Conservation (phyloP, 2,329 filamentous ascomycete genomes). For the Aspergillus aculeatinus region DNA sequence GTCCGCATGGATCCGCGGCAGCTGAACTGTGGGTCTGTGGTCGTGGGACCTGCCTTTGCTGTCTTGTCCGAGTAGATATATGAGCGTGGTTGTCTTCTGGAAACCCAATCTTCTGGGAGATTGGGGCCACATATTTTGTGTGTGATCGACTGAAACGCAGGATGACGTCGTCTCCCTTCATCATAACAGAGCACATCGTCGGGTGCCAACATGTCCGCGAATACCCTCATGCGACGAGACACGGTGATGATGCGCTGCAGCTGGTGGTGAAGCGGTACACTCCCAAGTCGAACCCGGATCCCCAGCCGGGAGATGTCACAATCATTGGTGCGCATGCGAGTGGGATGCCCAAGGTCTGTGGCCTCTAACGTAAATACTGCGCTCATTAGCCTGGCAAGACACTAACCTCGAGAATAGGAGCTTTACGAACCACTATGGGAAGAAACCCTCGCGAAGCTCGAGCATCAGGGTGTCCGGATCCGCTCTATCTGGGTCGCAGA, state of each 20-base stretch:
- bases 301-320: constrained; percentile 69
- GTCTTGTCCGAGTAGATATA: not conserved
- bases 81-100: not conserved
- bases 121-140: not conserved
- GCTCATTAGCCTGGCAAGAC: constrained; percentile 2
- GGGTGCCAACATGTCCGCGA: constrained; percentile 53
- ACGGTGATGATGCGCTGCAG: constrained; percentile 64
- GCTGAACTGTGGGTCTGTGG: not conserved
- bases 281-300: constrained; percentile 62
- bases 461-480: constrained; percentile 50
- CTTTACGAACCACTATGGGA: constrained; percentile 12
- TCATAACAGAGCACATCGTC: constrained; percentile 24
- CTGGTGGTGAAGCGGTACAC: constrained; percentile 80
- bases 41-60: not conserved
- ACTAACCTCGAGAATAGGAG: constrained; percentile 3
- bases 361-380: not conserved
- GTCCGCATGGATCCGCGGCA: not conserved
- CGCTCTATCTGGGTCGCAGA: constrained; percentile 74
- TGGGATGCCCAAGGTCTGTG: constrained; percentile 73
- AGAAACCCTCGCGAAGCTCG: constrained; percentile 35
- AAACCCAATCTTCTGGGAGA: not conserved
- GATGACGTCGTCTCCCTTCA: constrained; percentile 3
- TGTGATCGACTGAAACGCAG: not conserved
- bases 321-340: constrained; percentile 80
- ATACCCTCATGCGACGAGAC: constrained; percentile 49